Conservation (phyloP, 306 rosid species). For the Lagenaria siceraria region DNA sequence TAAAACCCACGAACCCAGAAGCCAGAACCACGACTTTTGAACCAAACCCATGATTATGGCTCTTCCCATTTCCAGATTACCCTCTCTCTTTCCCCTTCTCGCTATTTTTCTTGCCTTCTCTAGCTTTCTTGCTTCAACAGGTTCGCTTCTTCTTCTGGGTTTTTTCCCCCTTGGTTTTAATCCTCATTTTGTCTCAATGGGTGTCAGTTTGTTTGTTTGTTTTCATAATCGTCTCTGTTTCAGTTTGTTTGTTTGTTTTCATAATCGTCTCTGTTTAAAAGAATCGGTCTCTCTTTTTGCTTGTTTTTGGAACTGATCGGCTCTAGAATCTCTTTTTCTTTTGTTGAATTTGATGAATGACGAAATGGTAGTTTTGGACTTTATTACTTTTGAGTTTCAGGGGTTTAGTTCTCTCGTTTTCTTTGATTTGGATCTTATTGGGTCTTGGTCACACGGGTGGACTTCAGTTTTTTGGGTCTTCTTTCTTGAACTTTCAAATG, state of each 20-base stretch:
- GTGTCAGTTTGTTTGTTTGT: background rate
- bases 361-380: background rate
- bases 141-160: conserved; percentile 3
- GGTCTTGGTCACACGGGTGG: background rate
- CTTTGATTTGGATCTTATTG: background rate
- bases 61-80: background rate
- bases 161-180: background rate
- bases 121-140: background rate
- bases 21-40: background rate
- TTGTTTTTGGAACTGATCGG: background rate
- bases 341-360: background rate
- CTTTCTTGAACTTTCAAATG: background rate
- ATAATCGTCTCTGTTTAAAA: background rate
- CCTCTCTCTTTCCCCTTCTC: background rate
- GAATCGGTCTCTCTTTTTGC: background rate
- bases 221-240: background rate
- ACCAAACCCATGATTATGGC: background rate
- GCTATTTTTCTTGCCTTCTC: background rate
- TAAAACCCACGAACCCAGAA: background rate
- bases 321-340: background rate
- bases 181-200: background rate
- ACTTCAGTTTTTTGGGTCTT: background rate
- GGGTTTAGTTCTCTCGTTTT: background rate
- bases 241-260: background rate
- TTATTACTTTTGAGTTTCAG: background rate